These are phyloP conservation scores for Brettanomyces sp. DNA, from an alignment of 805 yeast genomes.

Conservation along the genomic window DNA sequence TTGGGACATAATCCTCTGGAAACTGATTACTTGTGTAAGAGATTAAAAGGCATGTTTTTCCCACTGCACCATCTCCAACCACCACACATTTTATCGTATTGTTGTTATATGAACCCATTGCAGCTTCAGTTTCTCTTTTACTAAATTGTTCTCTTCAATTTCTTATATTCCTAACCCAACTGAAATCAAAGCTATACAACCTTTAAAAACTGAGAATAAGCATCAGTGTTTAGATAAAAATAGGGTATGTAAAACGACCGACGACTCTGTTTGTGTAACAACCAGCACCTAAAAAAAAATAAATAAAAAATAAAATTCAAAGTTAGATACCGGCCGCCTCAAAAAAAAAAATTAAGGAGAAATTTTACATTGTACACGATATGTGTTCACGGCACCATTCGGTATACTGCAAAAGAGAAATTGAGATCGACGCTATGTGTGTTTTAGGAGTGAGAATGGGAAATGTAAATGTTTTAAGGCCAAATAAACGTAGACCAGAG, in stretches of 20 bases:
- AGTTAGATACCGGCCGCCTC: background rate
- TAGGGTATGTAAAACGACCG: too few species aligned
- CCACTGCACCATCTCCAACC: conserved; percentile 99
- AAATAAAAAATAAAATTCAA: background rate
- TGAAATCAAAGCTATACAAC: too few species aligned
- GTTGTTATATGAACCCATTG: conserved; percentile 22
- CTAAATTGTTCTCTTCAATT: background rate
- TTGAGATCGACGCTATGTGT: too few species aligned
- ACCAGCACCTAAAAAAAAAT: background rate
- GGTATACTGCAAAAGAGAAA: too few species aligned
- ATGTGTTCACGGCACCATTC: too few species aligned
- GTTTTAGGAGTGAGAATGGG: too few species aligned
- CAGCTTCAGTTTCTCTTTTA: background rate
- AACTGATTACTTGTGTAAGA: conserved; percentile 95
- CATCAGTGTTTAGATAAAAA: too few species aligned
- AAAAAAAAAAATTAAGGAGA: background rate
- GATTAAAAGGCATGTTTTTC: conserved; percentile 90
- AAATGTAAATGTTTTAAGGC: too few species aligned
- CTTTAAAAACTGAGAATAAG: too few species aligned
- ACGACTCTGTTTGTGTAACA: too few species aligned
- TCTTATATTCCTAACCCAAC: background rate
- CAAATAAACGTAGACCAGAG: too few species aligned
- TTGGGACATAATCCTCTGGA: conserved; percentile 97
- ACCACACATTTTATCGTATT: conserved; percentile 87
- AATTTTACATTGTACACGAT: background rate